Conservation (phyloP, 139 green algal species). For the Ostreobium quekettii region DNA sequence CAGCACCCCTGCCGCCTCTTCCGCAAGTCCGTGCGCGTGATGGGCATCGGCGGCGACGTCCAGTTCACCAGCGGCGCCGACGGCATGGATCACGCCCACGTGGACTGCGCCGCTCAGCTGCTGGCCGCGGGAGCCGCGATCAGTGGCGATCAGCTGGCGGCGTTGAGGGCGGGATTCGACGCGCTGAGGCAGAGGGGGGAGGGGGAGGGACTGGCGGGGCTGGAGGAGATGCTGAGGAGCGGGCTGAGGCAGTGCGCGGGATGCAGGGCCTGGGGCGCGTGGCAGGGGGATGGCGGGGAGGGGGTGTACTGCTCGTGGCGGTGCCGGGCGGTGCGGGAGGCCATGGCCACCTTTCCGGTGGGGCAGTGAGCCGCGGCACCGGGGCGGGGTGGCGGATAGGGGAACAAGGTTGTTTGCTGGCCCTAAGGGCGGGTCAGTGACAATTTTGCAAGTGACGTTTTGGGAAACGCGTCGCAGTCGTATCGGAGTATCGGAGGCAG, state of each 20-base stretch:
- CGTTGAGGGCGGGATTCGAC: not conserved
- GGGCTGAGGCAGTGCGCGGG: conserved; percentile 2
- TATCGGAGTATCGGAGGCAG: too few species aligned
- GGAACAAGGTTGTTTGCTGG: too few species aligned
- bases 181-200: not conserved
- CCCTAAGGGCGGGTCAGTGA: too few species aligned
- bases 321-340: too few species aligned
- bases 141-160: conserved; percentile 7
- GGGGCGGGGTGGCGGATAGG: too few species aligned
- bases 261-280: conserved; percentile 7
- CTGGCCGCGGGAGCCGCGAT: conserved; percentile 9
- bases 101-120: conserved; percentile 9
- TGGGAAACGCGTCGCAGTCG: too few species aligned
- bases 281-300: too few species aligned
- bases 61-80: conserved; percentile 12
- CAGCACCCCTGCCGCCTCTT: conserved; percentile 15
- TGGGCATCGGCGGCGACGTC: conserved; percentile 5
- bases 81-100: not conserved
- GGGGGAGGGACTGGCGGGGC: not conserved
- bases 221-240: not conserved
- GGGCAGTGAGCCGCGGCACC: too few species aligned
- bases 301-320: too few species aligned
- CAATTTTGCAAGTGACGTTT: too few species aligned
- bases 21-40: not conserved
- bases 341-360: too few species aligned